These are phyloP conservation scores for Lodderomyces jiufengensis DNA, from an alignment of 1,139 yeast genomes.

Conservation along the genomic window DNA sequence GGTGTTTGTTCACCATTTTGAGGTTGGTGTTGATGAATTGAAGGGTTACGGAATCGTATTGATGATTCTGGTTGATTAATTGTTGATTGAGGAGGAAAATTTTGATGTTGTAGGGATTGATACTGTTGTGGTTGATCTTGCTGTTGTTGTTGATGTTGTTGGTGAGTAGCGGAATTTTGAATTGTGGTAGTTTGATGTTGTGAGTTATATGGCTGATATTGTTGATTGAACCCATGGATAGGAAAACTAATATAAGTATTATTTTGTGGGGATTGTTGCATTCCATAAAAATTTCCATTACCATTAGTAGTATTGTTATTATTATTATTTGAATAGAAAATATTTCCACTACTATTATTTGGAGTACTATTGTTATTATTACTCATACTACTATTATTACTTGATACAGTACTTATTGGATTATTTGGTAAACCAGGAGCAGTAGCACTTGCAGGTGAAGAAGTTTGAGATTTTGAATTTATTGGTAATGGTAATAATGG, in stretches of 20 bases:
- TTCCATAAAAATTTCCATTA: conserved; percentile 1
- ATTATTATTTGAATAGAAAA: background rate
- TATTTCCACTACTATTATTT: too few species aligned
- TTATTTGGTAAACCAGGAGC: conserved; percentile 35
- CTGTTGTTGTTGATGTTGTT: conserved; percentile 11
- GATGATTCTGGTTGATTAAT: conserved; percentile 11
- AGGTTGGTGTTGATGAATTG: conserved; percentile 12
- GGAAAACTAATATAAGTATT: conserved; percentile 6
- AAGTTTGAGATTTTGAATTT: conserved; percentile 39
- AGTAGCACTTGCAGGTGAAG: conserved; percentile 42
- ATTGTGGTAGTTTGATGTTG: conserved; percentile 4
- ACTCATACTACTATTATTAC: conserved; percentile 2
- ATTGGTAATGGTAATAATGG: conserved; percentile 42
- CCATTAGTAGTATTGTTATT: background rate
- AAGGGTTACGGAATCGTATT: conserved; percentile 7
- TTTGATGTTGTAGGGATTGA: conserved; percentile 7
- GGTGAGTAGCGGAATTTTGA: conserved; percentile 3
- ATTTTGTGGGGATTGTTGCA: conserved; percentile 8
- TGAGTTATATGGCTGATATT: conserved; percentile 8
- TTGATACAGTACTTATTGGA: conserved; percentile 1
- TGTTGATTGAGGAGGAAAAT: conserved; percentile 5
- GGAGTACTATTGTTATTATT: background rate
- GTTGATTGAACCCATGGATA: conserved; percentile 17
- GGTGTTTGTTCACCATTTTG: conserved; percentile 46
- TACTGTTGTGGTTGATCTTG: conserved; percentile 13